These are phyloP conservation scores for Wickerhamomyces tratensis DNA, from an alignment of 805 yeast genomes.

Conservation along the genomic window DNA sequence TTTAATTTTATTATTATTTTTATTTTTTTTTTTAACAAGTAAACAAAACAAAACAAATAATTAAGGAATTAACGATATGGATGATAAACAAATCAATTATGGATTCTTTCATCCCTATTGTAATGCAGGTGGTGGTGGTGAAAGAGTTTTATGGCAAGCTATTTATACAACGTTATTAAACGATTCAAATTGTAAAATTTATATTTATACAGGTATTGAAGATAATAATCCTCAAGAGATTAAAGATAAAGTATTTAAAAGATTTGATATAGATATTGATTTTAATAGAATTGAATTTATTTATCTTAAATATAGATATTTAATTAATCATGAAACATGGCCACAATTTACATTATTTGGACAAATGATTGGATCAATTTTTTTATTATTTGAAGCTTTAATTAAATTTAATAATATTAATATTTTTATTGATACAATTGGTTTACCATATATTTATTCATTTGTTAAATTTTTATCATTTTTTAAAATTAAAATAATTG, in stretches of 20 bases:
- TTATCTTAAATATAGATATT: conserved; percentile 41
- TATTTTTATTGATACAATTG: conserved; percentile 91
- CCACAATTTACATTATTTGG: conserved; percentile 73
- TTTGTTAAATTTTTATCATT: conserved; percentile 43
- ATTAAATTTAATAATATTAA: conserved; percentile 60
- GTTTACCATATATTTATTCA: conserved; percentile 82
- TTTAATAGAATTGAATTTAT: conserved; percentile 48
- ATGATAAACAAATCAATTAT: conserved; percentile 25
- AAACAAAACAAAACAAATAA: too few relatives aligned
- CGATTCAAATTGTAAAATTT: conserved; percentile 46
- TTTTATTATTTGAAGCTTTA: conserved; percentile 65
- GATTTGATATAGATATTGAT: conserved; percentile 50
- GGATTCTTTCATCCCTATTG: conserved; percentile 97
- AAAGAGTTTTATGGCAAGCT: conserved; percentile 92
- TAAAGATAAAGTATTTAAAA: conserved; percentile 37
- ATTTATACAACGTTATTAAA: conserved; percentile 55
- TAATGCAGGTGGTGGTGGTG: conserved; percentile 98
- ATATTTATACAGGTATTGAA: conserved; percentile 43
- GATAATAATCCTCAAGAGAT: conserved; percentile 34
- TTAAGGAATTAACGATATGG: too few relatives aligned
- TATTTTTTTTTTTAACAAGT: too few relatives aligned
- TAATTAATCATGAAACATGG: conserved; percentile 70
- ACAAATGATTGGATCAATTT: conserved; percentile 74
- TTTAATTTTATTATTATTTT: too few relatives aligned
- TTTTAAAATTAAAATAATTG: conserved; percentile 52